These are phyloP conservation scores for Cyberlindnera mrakii DNA, from an alignment of 805 yeast genomes.

Conservation along the genomic window DNA sequence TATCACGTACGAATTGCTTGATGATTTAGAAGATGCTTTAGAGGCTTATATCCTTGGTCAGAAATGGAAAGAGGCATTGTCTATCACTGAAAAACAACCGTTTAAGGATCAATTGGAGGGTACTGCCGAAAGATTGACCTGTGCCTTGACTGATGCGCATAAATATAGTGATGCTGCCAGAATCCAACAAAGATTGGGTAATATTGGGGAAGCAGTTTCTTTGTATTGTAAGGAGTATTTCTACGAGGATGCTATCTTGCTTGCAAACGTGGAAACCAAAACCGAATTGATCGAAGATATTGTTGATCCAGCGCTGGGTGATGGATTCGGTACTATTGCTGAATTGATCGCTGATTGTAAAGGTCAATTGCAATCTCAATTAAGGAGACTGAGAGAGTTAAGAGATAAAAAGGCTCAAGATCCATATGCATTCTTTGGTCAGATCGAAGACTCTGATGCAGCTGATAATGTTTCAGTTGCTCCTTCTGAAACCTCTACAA, in stretches of 20 bases:
- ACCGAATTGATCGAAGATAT: slow-evolving; percentile 46
- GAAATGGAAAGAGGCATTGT: slow-evolving; percentile 80
- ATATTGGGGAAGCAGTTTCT: slow-evolving; percentile 56
- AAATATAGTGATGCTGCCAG: slow-evolving; percentile 76
- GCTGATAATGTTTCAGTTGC: slow-evolving; percentile 95
- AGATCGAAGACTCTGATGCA: slow-evolving; percentile 51
- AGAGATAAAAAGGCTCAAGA: slow-evolving; percentile 78
- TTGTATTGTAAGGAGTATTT: slow-evolving; percentile 69
- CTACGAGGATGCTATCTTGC: slow-evolving; percentile 70
- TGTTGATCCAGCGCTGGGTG: slow-evolving; percentile 72
- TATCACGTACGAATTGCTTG: slow-evolving; percentile 65
- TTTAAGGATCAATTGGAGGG: slow-evolving; percentile 35
- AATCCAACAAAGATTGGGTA: slow-evolving; percentile 58
- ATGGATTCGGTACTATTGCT: slow-evolving; percentile 81
- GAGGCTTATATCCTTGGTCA: slow-evolving; percentile 64
- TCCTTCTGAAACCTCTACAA: slow-evolving; percentile 87
- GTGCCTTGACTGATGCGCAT: slow-evolving; percentile 58
- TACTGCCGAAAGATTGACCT: slow-evolving; percentile 55
- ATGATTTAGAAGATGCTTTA: slow-evolving; percentile 51
- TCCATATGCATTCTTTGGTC: slow-evolving; percentile 81
- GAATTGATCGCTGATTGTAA: slow-evolving; percentile 92
- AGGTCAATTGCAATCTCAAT: slow-evolving; percentile 77
- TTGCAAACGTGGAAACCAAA: slow-evolving; percentile 41
- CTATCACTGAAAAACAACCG: slow-evolving; percentile 43
- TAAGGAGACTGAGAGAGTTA: slow-evolving; percentile 76